These are phyloP conservation scores for Rhododendron henanense DNA, from an alignment of 148 eudicot species.

Conservation along the genomic window DNA sequence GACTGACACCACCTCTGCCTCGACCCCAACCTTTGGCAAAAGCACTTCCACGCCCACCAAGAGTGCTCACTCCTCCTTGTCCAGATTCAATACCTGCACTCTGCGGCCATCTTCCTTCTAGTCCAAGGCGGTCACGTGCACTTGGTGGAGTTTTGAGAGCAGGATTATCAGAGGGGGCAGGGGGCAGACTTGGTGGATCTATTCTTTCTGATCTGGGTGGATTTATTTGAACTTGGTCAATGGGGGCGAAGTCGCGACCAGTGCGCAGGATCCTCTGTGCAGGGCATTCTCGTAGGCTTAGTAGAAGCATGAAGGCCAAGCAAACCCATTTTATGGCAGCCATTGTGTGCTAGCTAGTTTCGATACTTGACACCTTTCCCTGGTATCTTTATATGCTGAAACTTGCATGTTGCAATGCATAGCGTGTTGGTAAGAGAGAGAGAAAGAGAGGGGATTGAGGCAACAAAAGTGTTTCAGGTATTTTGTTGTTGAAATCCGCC, in stretches of 20 bases:
- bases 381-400: conserved; percentile 1
- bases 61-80: not conserved
- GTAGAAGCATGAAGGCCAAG: conserved; percentile 17
- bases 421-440: not conserved
- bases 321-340: conserved; percentile 13
- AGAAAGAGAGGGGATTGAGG: not conserved
- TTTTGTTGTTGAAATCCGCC: not conserved
- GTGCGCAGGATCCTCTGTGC: not conserved
- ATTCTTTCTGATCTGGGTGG: not conserved
- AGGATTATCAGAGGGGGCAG: not conserved
- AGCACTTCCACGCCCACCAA: not conserved
- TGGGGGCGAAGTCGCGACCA: not conserved
- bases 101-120: too few relatives aligned
- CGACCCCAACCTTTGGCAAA: not conserved
- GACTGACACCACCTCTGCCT: not conserved
- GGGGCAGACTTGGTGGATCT: not conserved
- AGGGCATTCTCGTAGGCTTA: conserved; percentile 12
- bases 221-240: not conserved
- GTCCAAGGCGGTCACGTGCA: too few relatives aligned
- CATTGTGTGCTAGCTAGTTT: conserved; percentile 9
- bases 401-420: not conserved
- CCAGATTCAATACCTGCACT: not conserved
- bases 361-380: not conserved
- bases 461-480: not conserved
- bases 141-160: not conserved